phyloP scores from a whole-genome alignment of 108 stramenopile genomes.

The Pseudonitzschia multistriata region DNA sequence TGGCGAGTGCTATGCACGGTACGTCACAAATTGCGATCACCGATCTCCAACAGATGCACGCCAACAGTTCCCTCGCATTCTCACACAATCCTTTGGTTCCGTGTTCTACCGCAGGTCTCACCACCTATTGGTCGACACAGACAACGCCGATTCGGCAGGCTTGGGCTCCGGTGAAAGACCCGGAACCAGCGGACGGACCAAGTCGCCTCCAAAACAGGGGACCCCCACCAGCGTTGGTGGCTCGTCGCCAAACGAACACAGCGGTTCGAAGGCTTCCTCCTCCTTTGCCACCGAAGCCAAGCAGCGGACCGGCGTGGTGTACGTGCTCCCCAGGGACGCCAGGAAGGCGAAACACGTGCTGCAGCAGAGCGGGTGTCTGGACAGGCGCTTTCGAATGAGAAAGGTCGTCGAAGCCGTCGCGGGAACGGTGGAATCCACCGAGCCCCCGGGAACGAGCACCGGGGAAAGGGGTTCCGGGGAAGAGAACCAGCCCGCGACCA shows the following conservation, averaged over 20 bases:
- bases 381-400: slow-evolving; percentile 70
- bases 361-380: slow-evolving; percentile 45
- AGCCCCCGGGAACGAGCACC: not conserved
- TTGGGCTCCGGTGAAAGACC: no score
- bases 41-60: not conserved
- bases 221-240: not conserved
- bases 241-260: not conserved
- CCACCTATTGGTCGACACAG: not conserved
- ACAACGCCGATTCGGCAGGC: not conserved
- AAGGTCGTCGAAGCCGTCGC: slow-evolving; percentile 30
- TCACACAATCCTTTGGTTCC: not conserved
- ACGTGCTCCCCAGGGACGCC: slow-evolving; percentile 52
- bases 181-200: no score
- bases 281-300: not conserved
- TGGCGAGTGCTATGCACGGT: slow-evolving; percentile 65
- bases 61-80: not conserved
- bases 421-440: not conserved
- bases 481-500: not conserved
- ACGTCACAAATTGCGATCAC: slow-evolving; percentile 18
- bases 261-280: not conserved
- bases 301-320: slow-evolving; percentile 48
- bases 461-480: not conserved
- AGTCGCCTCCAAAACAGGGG: not conserved
- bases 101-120: not conserved
- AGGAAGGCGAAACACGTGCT: slow-evolving; percentile 54